Percentiles rank a stretch among this genome's conserved stretches.
These are phyloP conservation scores for Leptomonas pyrrhocoris DNA, from an alignment of 208 protist species.

Conservation along the genomic window DNA sequence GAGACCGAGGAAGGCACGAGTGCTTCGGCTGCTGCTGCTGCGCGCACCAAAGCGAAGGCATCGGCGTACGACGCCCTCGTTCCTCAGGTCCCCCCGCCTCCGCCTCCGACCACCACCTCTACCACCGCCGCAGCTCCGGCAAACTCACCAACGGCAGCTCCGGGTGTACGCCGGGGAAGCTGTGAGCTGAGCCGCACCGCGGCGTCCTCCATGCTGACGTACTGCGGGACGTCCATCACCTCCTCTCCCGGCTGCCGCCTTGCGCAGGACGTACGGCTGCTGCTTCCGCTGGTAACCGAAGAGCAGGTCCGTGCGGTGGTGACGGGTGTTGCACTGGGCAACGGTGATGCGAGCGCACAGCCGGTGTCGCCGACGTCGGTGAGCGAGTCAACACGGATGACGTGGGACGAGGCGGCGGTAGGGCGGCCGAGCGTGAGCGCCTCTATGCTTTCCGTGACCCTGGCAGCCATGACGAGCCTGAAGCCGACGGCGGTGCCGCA, in stretches of 20 bases:
- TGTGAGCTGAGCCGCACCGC: not conserved
- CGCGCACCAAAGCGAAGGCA: not conserved
- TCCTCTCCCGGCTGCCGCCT: constrained; percentile 8
- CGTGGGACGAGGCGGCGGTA: not conserved
- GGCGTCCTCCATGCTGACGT: constrained; percentile 6
- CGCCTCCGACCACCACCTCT: not conserved
- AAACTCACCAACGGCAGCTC: not conserved
- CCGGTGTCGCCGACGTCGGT: not conserved
- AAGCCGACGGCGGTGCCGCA: not conserved
- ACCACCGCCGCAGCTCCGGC: not conserved
- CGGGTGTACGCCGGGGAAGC: not conserved
- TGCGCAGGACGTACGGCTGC: not conserved
- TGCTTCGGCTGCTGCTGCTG: not conserved
- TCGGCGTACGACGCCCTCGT: constrained; percentile 3
- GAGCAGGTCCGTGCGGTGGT: constrained; percentile 3
- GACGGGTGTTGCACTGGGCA: not conserved
- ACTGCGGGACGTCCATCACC: constrained; percentile 2
- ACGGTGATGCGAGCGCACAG: not conserved
- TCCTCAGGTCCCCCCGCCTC: not conserved
- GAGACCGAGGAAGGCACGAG: not conserved
- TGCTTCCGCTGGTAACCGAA: constrained; percentile 24
- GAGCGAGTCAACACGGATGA: not conserved
- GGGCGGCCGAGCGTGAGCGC: not conserved
- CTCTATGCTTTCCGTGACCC: constrained; percentile 7
- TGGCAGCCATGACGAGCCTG: constrained; percentile 5